Evolutionary conservation across 768 basidiomycete species (phyloP).

Genomic region (Podaxis pistillaris): DNA sequence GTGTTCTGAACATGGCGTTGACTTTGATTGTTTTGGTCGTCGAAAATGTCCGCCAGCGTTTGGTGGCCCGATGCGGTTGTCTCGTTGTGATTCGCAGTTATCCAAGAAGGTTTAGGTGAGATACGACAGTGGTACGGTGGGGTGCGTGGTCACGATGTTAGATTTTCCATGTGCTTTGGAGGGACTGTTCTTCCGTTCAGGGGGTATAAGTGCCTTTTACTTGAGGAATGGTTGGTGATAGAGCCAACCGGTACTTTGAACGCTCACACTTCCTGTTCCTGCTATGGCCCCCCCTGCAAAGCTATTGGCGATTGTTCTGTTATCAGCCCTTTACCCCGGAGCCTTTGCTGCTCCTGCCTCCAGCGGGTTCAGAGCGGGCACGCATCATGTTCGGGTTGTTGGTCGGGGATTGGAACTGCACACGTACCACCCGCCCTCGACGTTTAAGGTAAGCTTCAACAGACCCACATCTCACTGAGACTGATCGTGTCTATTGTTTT

Average conservation of each 20-base stretch:
- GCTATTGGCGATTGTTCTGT: background rate
- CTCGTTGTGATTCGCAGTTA: background rate
- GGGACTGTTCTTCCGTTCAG: background rate
- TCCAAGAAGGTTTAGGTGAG: background rate
- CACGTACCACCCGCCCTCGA: slow-evolving; percentile 35
- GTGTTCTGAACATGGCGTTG: background rate
- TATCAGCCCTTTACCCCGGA: background rate
- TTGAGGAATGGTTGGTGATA: background rate
- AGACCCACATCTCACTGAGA: background rate
- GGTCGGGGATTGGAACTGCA: slow-evolving; percentile 30
- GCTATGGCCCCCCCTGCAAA: slow-evolving; percentile 8
- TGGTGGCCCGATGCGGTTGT: background rate
- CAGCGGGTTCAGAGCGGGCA: slow-evolving; percentile 8
- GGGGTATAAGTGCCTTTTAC: slow-evolving; percentile 4
- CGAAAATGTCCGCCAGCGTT: background rate
- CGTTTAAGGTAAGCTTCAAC: slow-evolving; percentile 29
- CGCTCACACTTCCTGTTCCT: background rate
- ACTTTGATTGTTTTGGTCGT: background rate
- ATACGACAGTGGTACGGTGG: background rate
- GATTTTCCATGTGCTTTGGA: slow-evolving; percentile 1
- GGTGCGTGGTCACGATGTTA: background rate
- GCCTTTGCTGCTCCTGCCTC: background rate
- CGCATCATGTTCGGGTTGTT: slow-evolving; percentile 29
- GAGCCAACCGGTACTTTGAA: background rate
- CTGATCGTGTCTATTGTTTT: slow-evolving; percentile 2